A percentile compares a stretch with the other conserved stretches of the same genome.
Conservation (phyloP, 148 eudicot genomes). For the Vaccinium corymbosum region DNA sequence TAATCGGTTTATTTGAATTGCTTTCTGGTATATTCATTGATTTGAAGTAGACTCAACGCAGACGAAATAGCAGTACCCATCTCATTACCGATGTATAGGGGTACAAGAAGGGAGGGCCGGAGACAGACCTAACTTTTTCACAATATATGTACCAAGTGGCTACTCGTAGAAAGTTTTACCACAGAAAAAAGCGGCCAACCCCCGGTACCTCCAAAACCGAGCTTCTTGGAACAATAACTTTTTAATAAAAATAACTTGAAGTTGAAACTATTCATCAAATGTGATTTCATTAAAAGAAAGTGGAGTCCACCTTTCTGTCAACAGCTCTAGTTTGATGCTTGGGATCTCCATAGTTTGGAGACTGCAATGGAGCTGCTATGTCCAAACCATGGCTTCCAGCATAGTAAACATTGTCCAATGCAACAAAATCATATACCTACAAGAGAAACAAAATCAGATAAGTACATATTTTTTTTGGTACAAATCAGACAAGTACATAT, state of each 20-base stretch:
- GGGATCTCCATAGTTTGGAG: constrained; percentile 25
- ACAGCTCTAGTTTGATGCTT: constrained; percentile 29
- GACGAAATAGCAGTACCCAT: neutral
- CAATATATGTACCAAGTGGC: too few relatives aligned
- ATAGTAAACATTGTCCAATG: constrained; percentile 46
- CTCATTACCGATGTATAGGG: too few relatives aligned
- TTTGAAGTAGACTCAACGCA: neutral
- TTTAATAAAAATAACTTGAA: neutral
- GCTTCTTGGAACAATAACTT: too few relatives aligned
- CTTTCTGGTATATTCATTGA: neutral
- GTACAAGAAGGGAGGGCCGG: too few relatives aligned
- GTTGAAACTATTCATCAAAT: neutral
- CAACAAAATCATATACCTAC: constrained; percentile 53
- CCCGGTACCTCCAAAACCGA: too few relatives aligned
- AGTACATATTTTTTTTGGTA: neutral
- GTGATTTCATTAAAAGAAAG: neutral
- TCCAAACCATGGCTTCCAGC: constrained; percentile 74
- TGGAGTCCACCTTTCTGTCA: constrained; percentile 32
- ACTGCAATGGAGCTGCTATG: constrained; percentile 50
- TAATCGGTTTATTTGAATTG: neutral
- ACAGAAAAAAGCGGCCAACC: too few relatives aligned
- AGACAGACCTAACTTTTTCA: too few relatives aligned
- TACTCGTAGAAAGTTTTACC: too few relatives aligned
- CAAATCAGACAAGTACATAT: neutral
- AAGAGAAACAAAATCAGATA: neutral